Evolutionary conservation across 1,284 basidiomycete species (phyloP), one percentile per base, ranked within the genome.

Genomic region (Apiotrichum mycotoxinovorans): DNA sequence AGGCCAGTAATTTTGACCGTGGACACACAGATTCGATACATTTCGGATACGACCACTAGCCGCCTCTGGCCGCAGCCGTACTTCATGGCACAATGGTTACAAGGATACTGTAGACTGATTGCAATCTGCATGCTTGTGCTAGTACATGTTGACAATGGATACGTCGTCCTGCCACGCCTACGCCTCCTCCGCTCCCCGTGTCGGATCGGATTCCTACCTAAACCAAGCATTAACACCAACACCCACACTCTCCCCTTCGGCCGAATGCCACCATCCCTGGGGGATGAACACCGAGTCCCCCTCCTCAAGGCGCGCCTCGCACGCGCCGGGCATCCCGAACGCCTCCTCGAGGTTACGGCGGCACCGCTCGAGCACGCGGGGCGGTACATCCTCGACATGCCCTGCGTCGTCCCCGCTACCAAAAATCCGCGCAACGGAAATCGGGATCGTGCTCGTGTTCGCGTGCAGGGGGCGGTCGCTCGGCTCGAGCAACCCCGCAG

Each of bases 201-300:
- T 12, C 30, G 7, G n/a, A 10, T 17, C 37, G 4, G 3, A 15
- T 38, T 8, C 14, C 40, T 55, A 75, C 56, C 68, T 58, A 53
- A 75, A 75, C 74, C 74, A 75, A 23, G 69, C 71, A 35, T 69
- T 68, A 0, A 74, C 70, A 3, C 74, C 74, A 14, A 74, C 33
- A 62, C 66, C 37, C 42, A 54, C 5, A 61, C 59, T 37, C 1
- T 66, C 65, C 5, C 65, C 63, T 53, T 71, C 69, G 4, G 72
- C 72, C 14, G 62, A 59, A 62, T 75, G 72, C 70, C 69, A 74
- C 74, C 74, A 75, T 27, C 72, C 70, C 43, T 70, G 66, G 8
- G 74, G 74, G 22, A 75, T 64, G 35, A 75, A 59, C 20, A 75
- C 62, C n/a, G 61, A 63, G 30, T 74, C 69, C 22, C 74, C 74